Conservation (phyloP, 2,329 filamentous ascomycete genomes). For the Hypocrella siamensis region DNA sequence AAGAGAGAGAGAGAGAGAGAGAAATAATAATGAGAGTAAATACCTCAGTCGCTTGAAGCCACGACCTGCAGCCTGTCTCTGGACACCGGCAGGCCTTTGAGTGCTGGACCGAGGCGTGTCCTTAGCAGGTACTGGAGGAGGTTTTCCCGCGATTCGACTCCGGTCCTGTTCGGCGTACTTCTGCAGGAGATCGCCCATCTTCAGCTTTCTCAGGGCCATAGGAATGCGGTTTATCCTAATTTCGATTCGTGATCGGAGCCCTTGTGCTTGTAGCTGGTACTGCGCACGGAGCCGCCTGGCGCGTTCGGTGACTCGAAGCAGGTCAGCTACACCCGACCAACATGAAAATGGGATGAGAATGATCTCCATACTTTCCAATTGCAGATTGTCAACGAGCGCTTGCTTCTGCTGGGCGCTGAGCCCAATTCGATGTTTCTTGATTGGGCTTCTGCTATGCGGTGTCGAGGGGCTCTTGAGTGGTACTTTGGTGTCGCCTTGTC, state of each 20-base stretch:
- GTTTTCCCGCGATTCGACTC: conserved; percentile 18
- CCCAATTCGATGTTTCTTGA: conserved; percentile 43
- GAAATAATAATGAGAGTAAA: conserved; percentile 6
- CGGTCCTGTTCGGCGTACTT: conserved; percentile 32
- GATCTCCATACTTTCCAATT: conserved; percentile 58
- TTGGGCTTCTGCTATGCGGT: conserved; percentile 36
- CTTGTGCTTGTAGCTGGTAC: conserved; percentile 76
- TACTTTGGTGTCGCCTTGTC: conserved; percentile 9
- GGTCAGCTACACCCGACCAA: background rate
- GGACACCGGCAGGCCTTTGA: conserved; percentile 15
- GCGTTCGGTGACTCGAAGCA: conserved; percentile 59
- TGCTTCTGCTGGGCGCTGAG: conserved; percentile 65
- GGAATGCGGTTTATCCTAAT: conserved; percentile 90
- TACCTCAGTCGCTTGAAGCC: conserved; percentile 37
- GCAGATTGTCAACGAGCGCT: conserved; percentile 74
- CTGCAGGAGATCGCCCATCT: conserved; percentile 62
- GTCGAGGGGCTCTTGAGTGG: conserved; percentile 19
- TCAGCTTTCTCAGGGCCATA: conserved; percentile 58
- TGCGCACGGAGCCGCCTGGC: conserved; percentile 77
- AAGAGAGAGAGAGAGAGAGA: background rate
- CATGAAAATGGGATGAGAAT: background rate
- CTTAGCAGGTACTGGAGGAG: conserved; percentile 35
- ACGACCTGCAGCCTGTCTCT: conserved; percentile 10
- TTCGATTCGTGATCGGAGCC: conserved; percentile 72
- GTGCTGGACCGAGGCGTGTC: conserved; percentile 23